These are phyloP conservation scores for Paracorniculantispora psalliotae DNA, from an alignment of 2,329 filamentous ascomycete species.

Conservation along the genomic window DNA sequence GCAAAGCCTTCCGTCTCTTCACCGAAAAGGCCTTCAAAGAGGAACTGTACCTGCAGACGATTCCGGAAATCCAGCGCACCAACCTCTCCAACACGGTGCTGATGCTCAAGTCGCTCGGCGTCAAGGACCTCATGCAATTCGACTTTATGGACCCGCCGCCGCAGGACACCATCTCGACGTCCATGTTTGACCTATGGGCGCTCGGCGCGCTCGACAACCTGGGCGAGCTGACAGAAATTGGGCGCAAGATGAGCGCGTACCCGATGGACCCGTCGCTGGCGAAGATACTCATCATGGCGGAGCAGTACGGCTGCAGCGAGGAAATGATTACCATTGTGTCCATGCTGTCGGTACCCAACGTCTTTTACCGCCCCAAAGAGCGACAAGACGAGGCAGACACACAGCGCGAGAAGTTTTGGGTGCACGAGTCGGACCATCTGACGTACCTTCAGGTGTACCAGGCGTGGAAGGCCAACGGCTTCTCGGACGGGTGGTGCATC, in stretches of 20 bases:
- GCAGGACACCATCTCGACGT: conserved; percentile 95
- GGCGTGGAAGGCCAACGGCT: conserved; percentile 89
- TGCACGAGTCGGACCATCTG: conserved; percentile 93
- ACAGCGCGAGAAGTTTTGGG: conserved; percentile 95
- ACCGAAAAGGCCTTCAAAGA: conserved; percentile 95
- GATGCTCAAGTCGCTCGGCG: conserved; percentile 87
- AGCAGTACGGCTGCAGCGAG: conserved; percentile 87
- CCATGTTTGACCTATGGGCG: conserved; percentile 95
- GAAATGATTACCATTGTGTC: conserved; percentile 98
- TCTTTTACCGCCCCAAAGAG: conserved; percentile 96
- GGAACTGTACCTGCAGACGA: conserved; percentile 93
- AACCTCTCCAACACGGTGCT: conserved; percentile 94
- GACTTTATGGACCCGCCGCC: conserved; percentile 99
- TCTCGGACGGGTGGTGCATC: conserved; percentile 85
- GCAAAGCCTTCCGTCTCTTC: conserved; percentile 89
- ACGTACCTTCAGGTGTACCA: conserved; percentile 94
- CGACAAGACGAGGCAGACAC: conserved; percentile 94
- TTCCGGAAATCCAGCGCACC: conserved; percentile 94
- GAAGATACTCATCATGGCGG: conserved; percentile 88
- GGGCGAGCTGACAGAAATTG: conserved; percentile 82
- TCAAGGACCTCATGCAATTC: conserved; percentile 91
- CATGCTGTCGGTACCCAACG: conserved; percentile 93
- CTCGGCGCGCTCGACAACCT: conserved; percentile 90
- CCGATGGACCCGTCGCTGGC: conserved; percentile 96
- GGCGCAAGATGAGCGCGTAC: conserved; percentile 91